Percentiles rank a stretch among this genome's conserved stretches.
These are phyloP conservation scores for Globisporangium apiculatum DNA, from an alignment of 352 stramenopile genomes.

Conservation along the genomic window DNA sequence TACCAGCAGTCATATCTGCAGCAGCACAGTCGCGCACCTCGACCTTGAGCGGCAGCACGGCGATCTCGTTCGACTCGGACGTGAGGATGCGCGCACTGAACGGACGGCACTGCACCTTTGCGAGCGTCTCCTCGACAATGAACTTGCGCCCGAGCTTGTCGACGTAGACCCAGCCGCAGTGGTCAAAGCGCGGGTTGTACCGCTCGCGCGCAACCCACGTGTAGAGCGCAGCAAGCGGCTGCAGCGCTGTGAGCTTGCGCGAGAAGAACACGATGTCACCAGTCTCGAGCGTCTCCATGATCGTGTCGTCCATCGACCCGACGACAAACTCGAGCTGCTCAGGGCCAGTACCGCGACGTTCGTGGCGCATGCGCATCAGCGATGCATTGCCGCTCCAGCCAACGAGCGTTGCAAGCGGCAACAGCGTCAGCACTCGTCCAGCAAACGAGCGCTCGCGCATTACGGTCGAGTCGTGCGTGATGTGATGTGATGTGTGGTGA, in stretches of 20 bases:
- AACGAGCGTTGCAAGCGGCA: constrained; percentile 50
- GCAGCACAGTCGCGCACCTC: constrained; percentile 15
- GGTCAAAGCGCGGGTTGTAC: constrained; percentile 69
- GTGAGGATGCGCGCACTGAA: constrained; percentile 71
- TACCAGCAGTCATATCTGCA: no score
- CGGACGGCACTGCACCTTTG: constrained; percentile 67
- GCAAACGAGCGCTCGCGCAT: constrained; percentile 23
- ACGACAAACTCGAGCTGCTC: constrained; percentile 54
- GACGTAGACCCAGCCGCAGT: constrained; percentile 77
- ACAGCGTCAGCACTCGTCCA: constrained; percentile 34
- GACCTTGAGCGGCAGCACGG: constrained; percentile 61
- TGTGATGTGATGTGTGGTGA: no score
- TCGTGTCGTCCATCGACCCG: constrained; percentile 82
- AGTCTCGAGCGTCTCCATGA: constrained; percentile 83
- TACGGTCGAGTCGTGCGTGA: neutral
- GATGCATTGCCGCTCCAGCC: constrained; percentile 67
- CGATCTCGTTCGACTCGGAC: constrained; percentile 70
- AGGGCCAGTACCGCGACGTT: constrained; percentile 21
- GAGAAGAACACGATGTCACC: constrained; percentile 77
- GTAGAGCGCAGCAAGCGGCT: constrained; percentile 63
- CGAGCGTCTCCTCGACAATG: constrained; percentile 77
- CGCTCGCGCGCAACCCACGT: constrained; percentile 46
- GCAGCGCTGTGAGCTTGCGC: constrained; percentile 62
- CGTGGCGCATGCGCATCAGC: constrained; percentile 40
- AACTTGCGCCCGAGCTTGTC: constrained; percentile 78